Percentiles rank a stretch among this genome's conserved stretches.
phyloP scores from a whole-genome alignment of 1,139 yeast genomes.

The Debaryomycetaceae sp. region DNA sequence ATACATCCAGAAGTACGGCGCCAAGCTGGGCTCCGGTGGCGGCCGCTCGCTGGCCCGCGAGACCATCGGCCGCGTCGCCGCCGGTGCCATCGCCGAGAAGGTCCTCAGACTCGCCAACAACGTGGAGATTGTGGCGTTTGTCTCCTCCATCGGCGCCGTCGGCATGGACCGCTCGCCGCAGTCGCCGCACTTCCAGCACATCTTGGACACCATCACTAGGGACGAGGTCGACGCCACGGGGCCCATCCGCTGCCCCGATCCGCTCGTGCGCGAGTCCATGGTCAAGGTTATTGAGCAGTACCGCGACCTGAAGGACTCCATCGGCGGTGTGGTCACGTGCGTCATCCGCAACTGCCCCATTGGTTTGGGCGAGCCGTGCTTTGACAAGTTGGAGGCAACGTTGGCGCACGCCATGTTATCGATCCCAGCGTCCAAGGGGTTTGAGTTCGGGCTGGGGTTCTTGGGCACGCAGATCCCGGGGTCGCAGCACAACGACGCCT shows the following conservation, averaged over 20 bases:
- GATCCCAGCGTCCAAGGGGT: slow-evolving; percentile 96
- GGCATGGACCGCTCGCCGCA: slow-evolving; percentile 71
- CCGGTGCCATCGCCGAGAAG: slow-evolving; percentile 97
- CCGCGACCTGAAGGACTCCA: slow-evolving; percentile 85
- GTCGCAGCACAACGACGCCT: slow-evolving; percentile 88
- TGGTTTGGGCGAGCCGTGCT: slow-evolving; percentile 96
- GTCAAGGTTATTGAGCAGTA: slow-evolving; percentile 80
- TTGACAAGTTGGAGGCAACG: slow-evolving; percentile 90
- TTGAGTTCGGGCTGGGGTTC: slow-evolving; percentile 95
- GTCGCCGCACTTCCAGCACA: slow-evolving; percentile 57
- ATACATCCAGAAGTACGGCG: slow-evolving; percentile 83
- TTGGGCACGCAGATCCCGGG: slow-evolving; percentile 88
- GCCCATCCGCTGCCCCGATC: slow-evolving; percentile 92
- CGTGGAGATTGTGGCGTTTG: slow-evolving; percentile 96
- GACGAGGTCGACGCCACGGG: slow-evolving; percentile 84
- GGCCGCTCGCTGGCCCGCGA: slow-evolving; percentile 97
- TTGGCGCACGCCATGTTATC: slow-evolving; percentile 98
- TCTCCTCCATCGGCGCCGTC: slow-evolving; percentile 79
- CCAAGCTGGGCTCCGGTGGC: slow-evolving; percentile 93
- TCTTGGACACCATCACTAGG: slow-evolving; percentile 74
- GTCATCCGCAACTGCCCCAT: slow-evolving; percentile 89
- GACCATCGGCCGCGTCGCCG: slow-evolving; percentile 97
- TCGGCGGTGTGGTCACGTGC: slow-evolving; percentile 97
- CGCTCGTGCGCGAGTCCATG: slow-evolving; percentile 69
- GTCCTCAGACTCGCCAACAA: slow-evolving; percentile 68